Conservation (phyloP, 2,329 filamentous ascomycete species). For the Alternaria ethzedia region DNA sequence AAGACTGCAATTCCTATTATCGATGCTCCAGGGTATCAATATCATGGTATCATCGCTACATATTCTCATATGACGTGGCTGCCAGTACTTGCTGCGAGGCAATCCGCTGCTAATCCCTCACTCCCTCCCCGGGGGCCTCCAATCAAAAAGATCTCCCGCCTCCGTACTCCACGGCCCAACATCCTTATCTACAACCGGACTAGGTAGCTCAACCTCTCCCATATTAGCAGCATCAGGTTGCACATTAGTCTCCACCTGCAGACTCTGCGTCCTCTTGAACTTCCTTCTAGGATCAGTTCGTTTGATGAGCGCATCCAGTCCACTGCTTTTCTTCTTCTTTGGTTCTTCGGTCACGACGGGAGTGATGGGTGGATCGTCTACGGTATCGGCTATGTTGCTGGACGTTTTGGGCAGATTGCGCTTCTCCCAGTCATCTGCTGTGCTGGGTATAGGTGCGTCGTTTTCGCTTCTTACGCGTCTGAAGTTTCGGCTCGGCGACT, state of each 20-base stretch:
- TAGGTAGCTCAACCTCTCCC: slow-evolving; percentile 23
- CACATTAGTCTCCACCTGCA: slow-evolving; percentile 30
- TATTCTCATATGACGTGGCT: background rate
- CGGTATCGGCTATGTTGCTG: background rate
- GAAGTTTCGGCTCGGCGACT: slow-evolving; percentile 25
- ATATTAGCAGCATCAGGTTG: slow-evolving; percentile 19
- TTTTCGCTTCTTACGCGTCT: slow-evolving; percentile 41
- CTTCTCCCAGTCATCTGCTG: slow-evolving; percentile 38
- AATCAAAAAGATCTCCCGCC: slow-evolving; percentile 70
- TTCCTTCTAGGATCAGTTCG: slow-evolving; percentile 40
- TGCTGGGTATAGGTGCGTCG: slow-evolving; percentile 40
- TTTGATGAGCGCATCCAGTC: slow-evolving; percentile 36
- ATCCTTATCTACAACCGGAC: slow-evolving; percentile 57
- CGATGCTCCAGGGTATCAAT: slow-evolving; percentile 2
- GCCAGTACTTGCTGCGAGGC: too few relatives aligned
- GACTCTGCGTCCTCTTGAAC: slow-evolving; percentile 36
- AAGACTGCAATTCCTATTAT: background rate
- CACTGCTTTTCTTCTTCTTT: slow-evolving; percentile 21
- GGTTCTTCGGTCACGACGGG: background rate
- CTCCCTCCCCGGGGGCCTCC: slow-evolving; percentile 55
- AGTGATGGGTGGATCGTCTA: slow-evolving; percentile 2
- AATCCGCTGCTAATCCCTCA: too few relatives aligned
- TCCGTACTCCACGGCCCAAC: slow-evolving; percentile 73
- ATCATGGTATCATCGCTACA: slow-evolving; percentile 1
- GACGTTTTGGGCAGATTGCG: slow-evolving; percentile 27